Percentiles rank a stretch among this genome's conserved stretches.
Evolutionary conservation across 129 eudicot genomes (phyloP).

Genomic region (Pittosporum tobira): DNA sequence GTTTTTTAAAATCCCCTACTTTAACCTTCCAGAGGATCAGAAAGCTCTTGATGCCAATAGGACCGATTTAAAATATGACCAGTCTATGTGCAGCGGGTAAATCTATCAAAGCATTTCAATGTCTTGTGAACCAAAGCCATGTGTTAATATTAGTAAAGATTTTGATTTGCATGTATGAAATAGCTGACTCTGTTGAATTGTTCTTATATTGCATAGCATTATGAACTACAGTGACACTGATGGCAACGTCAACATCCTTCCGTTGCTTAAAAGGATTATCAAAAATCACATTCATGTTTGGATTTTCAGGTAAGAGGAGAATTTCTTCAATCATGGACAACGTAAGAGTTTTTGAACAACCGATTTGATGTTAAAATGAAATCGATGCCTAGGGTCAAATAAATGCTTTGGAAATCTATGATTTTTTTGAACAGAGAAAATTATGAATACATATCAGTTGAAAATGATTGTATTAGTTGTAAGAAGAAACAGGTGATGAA

Average conservation of each 20-base stretch:
- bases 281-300: constrained; percentile 57
- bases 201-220: constrained; percentile 28
- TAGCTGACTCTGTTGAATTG: neutral
- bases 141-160: neutral
- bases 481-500: too few species aligned
- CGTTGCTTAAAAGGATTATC: constrained; percentile 67
- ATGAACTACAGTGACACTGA: constrained; percentile 55
- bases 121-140: neutral
- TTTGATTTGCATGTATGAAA: neutral
- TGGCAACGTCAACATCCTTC: constrained; percentile 72
- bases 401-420: too few species aligned
- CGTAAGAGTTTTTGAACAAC: too few species aligned
- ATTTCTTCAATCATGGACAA: too few species aligned
- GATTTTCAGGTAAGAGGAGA: constrained; percentile 98
- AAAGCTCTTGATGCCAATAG: constrained; percentile 91
- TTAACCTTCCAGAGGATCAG: constrained; percentile 92
- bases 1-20: too few species aligned
- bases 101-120: constrained; percentile 8
- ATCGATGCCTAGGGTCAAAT: too few species aligned
- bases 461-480: too few species aligned
- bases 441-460: too few species aligned
- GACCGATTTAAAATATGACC: constrained; percentile 63
- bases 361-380: too few species aligned
- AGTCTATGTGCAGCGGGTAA: constrained; percentile 95
- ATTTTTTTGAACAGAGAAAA: too few species aligned